Base-by-base conservation (phyloP, 345 rosid species). In the Eucalyptus decipiens region DNA sequence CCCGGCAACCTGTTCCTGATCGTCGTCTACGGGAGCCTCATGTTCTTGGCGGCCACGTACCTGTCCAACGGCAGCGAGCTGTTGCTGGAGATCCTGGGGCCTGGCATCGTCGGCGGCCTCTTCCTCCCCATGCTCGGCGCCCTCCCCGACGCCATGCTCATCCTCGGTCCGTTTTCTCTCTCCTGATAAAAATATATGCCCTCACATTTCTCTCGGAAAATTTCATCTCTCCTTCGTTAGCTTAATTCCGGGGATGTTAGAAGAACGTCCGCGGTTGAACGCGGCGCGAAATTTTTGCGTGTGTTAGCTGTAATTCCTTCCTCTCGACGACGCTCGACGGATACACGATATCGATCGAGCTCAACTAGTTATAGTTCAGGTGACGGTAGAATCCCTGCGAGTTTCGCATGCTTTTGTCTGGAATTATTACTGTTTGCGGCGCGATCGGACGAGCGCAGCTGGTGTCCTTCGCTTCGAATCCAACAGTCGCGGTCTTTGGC, bases 71-170 rank as follows among this genome's bases (percentile, higher is more conserved):
- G 99, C 42, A 97, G 99, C 90, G 99, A 97, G 96, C 96, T 97
- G 45, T 89, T 97, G 90, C 95, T 97, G 26, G 95, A 95, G 96
- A 97, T 97, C 91, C 92, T 97, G 48, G 99, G 99, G 7, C 99
- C 99, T 40, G 99, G 99, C 4, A 94, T 97, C 42, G 92, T 97
- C 24, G 99, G 99, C 54, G 99, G 99, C 51, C 93, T 97, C 88
- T 97, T 97, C 87, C 97, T 97, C 88, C 99, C 99, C 26, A 90
- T 94, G 1, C 99, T 97, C 11, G 99, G 99, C 4, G 99, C 99
- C 2, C 97, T 97, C 62, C 99, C 99, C 4, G 99, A 97, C 86
- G 99, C 99, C 89, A 95, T 97, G 99, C 97, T 97, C 86, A 97
- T 97, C 87, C 92, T 97, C 37, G 99, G 99, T 97, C 93, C 49